Conservation (phyloP, 2,329 filamentous ascomycete genomes). For the Lasiodiplodia sp. region DNA sequence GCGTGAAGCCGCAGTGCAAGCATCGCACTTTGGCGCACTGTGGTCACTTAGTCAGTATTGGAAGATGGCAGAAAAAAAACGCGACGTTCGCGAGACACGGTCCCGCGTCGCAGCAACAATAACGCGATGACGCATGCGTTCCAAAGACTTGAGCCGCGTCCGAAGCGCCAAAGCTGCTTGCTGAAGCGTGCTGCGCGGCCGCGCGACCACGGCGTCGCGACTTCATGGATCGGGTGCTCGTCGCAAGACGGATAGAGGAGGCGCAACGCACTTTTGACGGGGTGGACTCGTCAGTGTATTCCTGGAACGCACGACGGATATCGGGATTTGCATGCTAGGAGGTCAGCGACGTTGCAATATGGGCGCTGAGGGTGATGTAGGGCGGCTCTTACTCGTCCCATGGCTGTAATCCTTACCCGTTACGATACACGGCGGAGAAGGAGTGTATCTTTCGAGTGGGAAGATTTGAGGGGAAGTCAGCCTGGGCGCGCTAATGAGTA, state of each 20-base stretch:
- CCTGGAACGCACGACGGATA: constrained; percentile 49
- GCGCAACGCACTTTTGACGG: constrained; percentile 46
- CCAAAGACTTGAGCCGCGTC: not conserved
- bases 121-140: not conserved
- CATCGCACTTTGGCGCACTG: constrained; percentile 59
- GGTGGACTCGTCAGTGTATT: constrained; percentile 52
- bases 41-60: constrained; percentile 7
- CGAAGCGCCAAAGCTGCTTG: not conserved
- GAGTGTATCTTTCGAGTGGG: constrained; percentile 26
- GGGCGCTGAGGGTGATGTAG: not conserved
- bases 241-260: constrained; percentile 18
- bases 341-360: constrained; percentile 26
- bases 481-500: not conserved
- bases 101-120: not conserved
- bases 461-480: constrained; percentile 29
- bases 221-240: constrained; percentile 3
- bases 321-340: constrained; percentile 50
- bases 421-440: constrained; percentile 25
- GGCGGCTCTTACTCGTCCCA: constrained; percentile 28
- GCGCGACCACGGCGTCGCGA: not conserved
- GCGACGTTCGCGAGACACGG: not conserved
- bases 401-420: constrained; percentile 26
- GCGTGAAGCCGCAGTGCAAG: constrained; percentile 57
- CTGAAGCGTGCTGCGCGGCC: not conserved
- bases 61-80: not conserved